Evolutionary conservation across 208 protist genomes (phyloP).

Genomic region (Leishmania turanica): DNA sequence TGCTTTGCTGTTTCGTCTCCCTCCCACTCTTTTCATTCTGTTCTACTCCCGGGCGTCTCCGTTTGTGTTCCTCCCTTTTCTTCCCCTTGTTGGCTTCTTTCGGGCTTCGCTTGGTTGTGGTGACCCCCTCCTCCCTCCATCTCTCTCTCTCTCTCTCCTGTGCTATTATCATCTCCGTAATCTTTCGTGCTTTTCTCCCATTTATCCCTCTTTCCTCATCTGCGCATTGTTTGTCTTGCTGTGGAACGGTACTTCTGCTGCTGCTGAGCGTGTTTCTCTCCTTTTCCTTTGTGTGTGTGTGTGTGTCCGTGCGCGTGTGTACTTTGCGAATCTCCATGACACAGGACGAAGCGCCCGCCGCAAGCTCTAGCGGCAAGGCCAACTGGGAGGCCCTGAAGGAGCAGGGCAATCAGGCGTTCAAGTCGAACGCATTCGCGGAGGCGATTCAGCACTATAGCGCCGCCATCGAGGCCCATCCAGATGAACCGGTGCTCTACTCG

Average conservation of each 20-base stretch:
- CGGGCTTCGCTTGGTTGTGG: background rate
- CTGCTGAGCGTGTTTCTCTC: background rate
- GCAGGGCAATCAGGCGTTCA: constrained; percentile 92
- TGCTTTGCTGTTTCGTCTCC: background rate
- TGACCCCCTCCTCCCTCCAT: background rate
- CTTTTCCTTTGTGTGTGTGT: background rate
- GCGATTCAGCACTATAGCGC: constrained; percentile 86
- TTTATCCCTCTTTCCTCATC: background rate
- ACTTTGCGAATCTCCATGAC: constrained; percentile 14
- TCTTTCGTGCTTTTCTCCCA: background rate
- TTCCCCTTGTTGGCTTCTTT: background rate
- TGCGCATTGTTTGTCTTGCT: background rate
- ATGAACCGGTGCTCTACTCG: constrained; percentile 87
- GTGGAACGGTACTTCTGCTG: background rate
- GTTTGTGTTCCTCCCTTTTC: background rate
- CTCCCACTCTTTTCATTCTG: background rate
- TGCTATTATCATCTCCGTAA: background rate
- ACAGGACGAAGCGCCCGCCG: constrained; percentile 9
- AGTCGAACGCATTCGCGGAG: constrained; percentile 65
- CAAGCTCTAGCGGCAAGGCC: constrained; percentile 6
- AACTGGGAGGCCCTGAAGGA: constrained; percentile 76
- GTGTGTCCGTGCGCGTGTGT: background rate
- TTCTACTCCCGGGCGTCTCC: background rate
- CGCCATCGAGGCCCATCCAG: constrained; percentile 71
- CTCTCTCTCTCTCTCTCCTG: background rate